A percentile compares a stretch with the other conserved stretches of the same genome.
phyloP scores from a whole-genome alignment of 805 yeast genomes.

The Barnettozyma pratensis region DNA sequence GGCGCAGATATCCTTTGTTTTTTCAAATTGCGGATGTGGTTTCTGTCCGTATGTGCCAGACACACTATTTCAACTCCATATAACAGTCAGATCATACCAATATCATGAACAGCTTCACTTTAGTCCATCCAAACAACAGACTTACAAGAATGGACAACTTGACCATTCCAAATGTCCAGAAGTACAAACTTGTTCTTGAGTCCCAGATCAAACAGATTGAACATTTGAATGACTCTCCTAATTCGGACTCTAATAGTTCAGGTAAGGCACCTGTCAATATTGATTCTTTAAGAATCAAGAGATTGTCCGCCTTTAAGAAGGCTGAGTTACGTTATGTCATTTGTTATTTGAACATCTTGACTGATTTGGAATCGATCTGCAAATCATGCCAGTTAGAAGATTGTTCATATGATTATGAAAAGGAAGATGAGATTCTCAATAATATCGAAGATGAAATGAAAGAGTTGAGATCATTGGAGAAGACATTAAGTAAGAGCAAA shows the following conservation, averaged over 20 bases:
- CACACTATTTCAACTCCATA: not conserved
- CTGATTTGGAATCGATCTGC: conserved; percentile 16
- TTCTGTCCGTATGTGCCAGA: not conserved
- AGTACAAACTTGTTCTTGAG: conserved; percentile 11
- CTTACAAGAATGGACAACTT: conserved; percentile 19
- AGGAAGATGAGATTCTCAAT: conserved; percentile 22
- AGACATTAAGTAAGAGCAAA: conserved; percentile 7
- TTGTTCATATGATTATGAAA: conserved; percentile 21
- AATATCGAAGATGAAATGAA: conserved; percentile 18
- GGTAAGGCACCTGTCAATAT: not conserved
- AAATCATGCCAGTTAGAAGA: conserved; percentile 8
- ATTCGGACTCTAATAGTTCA: not conserved
- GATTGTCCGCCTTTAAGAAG: conserved; percentile 7
- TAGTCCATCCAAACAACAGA: conserved; percentile 23
- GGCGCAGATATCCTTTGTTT: too few relatives aligned
- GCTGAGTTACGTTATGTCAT: conserved; percentile 18
- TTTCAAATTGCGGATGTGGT: too few relatives aligned
- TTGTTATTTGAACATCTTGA: conserved; percentile 17
- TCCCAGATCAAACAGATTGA: conserved; percentile 11
- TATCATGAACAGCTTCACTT: conserved; percentile 4
- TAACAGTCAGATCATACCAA: not conserved
- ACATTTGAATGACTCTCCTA: conserved; percentile 3
- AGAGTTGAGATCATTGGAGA: conserved; percentile 20
- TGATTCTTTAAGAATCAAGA: conserved; percentile 2
- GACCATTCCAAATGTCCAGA: conserved; percentile 19